Evolutionary conservation across 441 rosid species (phyloP).

Genomic region (Populus hybrid): DNA sequence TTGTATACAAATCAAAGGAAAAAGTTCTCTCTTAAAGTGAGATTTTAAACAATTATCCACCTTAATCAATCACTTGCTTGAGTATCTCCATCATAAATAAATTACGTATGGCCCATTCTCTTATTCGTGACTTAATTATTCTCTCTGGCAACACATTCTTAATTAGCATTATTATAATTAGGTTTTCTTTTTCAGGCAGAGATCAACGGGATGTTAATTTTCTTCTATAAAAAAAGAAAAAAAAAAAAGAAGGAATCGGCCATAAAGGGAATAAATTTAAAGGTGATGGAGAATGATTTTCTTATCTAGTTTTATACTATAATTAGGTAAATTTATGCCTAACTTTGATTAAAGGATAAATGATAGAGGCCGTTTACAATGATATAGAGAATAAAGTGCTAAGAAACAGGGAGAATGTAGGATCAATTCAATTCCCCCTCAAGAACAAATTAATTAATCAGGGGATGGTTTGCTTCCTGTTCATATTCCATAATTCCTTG

Average conservation of each 20-base stretch:
- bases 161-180: not conserved
- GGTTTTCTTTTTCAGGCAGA: too few relatives aligned
- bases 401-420: slow-evolving; percentile 20
- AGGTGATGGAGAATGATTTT: slow-evolving; percentile 5
- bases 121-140: not conserved
- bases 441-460: slow-evolving; percentile 1
- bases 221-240: too few relatives aligned
- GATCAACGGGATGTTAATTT: too few relatives aligned
- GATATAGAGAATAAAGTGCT: slow-evolving; percentile 30
- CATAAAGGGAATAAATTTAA: slow-evolving; percentile 19
- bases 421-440: slow-evolving; percentile 19
- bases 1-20: not conserved
- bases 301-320: slow-evolving; percentile 2
- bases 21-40: slow-evolving; percentile 12
- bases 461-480: not conserved
- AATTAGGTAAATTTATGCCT: slow-evolving; percentile 18
- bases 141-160: not conserved
- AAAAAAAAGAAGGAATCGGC: not conserved
- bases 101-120: not conserved
- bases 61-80: slow-evolving; percentile 8
- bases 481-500: slow-evolving; percentile 14
- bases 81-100: not conserved
- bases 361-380: slow-evolving; percentile 21
- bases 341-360: slow-evolving; percentile 29
- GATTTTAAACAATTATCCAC: slow-evolving; percentile 1